A percentile compares a stretch with the other conserved stretches of the same genome.
Conservation (phyloP, 495 filamentous ascomycete genomes). For the Aspergillus conjunctus region DNA sequence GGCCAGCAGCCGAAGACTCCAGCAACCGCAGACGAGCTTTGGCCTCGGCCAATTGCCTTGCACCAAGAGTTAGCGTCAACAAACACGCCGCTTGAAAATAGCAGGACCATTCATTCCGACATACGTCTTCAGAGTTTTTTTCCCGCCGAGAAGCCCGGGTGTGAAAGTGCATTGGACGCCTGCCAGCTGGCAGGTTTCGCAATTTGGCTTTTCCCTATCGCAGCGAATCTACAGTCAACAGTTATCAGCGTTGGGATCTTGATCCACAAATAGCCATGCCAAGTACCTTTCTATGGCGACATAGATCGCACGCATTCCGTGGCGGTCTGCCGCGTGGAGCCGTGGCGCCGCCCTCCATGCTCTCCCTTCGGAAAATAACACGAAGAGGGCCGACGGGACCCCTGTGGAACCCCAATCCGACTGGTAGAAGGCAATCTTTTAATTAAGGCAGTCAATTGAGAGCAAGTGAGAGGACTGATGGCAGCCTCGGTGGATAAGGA, state of each 20-base stretch:
- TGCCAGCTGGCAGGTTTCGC: slow-evolving; percentile 32
- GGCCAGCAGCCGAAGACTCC: slow-evolving; percentile 20
- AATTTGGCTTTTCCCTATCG: slow-evolving; percentile 31
- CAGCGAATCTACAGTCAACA: slow-evolving; percentile 30
- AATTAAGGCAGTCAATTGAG: no score
- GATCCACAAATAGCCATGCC: background rate
- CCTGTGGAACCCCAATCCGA: no score
- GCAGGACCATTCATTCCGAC: no score
- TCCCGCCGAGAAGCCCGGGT: slow-evolving; percentile 19
- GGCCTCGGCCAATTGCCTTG: slow-evolving; percentile 31
- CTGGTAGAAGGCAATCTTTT: no score
- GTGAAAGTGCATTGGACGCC: slow-evolving; percentile 30
- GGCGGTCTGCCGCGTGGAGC: slow-evolving; percentile 19
- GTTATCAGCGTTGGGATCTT: background rate
- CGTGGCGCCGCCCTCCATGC: background rate
- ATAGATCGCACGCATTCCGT: slow-evolving; percentile 32
- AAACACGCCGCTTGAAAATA: background rate
- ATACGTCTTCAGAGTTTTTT: slow-evolving; percentile 19
- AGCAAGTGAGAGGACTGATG: no score
- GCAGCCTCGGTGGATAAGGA: no score
- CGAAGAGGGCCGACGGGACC: no score
- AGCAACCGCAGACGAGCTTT: slow-evolving; percentile 29
- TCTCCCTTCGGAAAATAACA: slow-evolving; percentile 9
- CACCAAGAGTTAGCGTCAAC: background rate
- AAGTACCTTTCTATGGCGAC: slow-evolving; percentile 13